These are phyloP conservation scores for Cercospora zeina DNA, from an alignment of 2,329 filamentous ascomycete species.

Conservation along the genomic window DNA sequence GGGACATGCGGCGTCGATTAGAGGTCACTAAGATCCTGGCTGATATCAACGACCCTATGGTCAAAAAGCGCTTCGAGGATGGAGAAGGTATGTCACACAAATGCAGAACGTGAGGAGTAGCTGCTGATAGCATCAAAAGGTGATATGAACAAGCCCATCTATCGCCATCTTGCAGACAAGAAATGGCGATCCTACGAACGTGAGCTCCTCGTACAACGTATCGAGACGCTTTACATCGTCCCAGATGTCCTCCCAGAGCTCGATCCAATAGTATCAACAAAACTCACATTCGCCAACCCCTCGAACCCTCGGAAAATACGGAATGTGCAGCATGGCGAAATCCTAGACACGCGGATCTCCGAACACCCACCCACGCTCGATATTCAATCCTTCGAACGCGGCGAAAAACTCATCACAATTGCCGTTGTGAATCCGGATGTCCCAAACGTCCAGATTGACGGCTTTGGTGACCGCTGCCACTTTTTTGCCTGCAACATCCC, in stretches of 20 bases:
- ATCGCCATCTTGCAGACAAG: slow-evolving; percentile 80
- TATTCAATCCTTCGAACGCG: slow-evolving; percentile 81
- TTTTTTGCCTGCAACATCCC: slow-evolving; percentile 76
- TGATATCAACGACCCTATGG: slow-evolving; percentile 90
- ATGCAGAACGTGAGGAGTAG: background rate
- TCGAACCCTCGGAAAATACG: slow-evolving; percentile 39
- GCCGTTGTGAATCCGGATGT: slow-evolving; percentile 89
- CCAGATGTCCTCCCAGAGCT: slow-evolving; percentile 84
- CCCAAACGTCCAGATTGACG: slow-evolving; percentile 71
- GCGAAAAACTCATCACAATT: slow-evolving; percentile 78
- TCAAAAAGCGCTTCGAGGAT: slow-evolving; percentile 94
- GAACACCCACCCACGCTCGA: slow-evolving; percentile 72
- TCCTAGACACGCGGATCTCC: slow-evolving; percentile 72
- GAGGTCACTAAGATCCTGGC: slow-evolving; percentile 82
- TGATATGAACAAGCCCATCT: slow-evolving; percentile 95
- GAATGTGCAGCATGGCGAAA: slow-evolving; percentile 72
- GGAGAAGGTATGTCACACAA: slow-evolving; percentile 64
- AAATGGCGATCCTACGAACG: slow-evolving; percentile 87
- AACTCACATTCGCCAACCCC: slow-evolving; percentile 68
- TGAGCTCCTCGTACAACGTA: slow-evolving; percentile 77
- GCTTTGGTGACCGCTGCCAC: slow-evolving; percentile 80
- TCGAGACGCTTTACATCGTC: slow-evolving; percentile 80
- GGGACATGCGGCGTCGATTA: slow-evolving; percentile 69
- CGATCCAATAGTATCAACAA: slow-evolving; percentile 75
- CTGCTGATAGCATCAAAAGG: slow-evolving; percentile 53